Percentiles rank a stretch among this genome's conserved stretches.
Conservation (phyloP, 2,329 filamentous ascomycete species). For the Hymenoscyphus repandus region DNA sequence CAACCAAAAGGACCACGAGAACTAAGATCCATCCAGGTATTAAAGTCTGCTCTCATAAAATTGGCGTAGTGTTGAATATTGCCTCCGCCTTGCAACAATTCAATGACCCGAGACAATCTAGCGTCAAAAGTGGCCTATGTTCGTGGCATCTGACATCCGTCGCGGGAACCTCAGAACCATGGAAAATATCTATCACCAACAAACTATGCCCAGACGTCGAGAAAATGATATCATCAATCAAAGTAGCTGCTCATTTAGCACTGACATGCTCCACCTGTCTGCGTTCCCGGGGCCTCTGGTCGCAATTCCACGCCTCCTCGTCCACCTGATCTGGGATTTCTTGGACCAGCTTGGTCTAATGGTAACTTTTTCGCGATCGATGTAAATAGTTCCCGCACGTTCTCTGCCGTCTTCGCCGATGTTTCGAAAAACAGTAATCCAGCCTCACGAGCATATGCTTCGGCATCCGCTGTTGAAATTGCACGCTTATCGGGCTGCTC, state of each 20-base stretch:
- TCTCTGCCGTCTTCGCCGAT: constrained; percentile 94
- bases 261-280: constrained; percentile 55
- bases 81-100: constrained; percentile 17
- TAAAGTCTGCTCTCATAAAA: constrained; percentile 28
- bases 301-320: constrained; percentile 59
- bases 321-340: constrained; percentile 67
- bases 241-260: constrained; percentile 43
- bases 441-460: constrained; percentile 90
- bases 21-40: constrained; percentile 30
- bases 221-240: constrained; percentile 7
- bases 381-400: constrained; percentile 92
- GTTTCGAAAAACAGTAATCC: constrained; percentile 97
- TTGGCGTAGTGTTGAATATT: constrained; percentile 8
- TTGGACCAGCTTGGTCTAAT: constrained; percentile 89
- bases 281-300: constrained; percentile 47
- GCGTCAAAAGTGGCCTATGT: constrained; percentile 18
- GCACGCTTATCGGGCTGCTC: constrained; percentile 95
- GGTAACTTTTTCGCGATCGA: constrained; percentile 97
- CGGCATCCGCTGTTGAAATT: constrained; percentile 81
- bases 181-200: constrained; percentile 12
- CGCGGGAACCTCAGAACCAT: constrained; percentile 2
- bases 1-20: constrained; percentile 21
- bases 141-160: constrained; percentile 12
- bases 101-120: constrained; percentile 13
- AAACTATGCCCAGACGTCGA: constrained; percentile 18